Evolutionary conservation across 495 filamentous ascomycete genomes (phyloP).

Genomic region (Neurospora discreta): DNA sequence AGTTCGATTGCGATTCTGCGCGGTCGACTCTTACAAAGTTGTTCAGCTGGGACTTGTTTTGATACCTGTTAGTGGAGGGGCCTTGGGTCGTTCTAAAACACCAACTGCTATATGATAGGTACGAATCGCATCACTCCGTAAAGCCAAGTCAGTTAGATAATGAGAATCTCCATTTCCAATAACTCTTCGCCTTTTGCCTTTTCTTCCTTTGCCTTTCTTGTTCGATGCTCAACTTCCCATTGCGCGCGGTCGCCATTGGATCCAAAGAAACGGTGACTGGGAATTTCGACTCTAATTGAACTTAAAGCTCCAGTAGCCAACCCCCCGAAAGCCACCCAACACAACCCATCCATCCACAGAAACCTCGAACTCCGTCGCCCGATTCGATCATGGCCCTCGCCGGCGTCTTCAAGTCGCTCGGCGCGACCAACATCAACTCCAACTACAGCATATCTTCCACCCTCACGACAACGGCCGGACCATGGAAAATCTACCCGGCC

Average conservation of each 20-base stretch:
- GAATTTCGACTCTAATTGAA: background rate
- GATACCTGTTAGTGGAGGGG: background rate
- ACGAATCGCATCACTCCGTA: background rate
- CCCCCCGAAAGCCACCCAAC: background rate
- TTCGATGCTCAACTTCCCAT: background rate
- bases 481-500: constrained; percentile 95
- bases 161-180: background rate
- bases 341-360: background rate
- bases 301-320: background rate
- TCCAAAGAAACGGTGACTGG: background rate
- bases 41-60: background rate
- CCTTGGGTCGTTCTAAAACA: background rate
- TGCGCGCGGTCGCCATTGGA: background rate
- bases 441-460: constrained; percentile 73
- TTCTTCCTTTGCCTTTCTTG: background rate
- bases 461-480: constrained; percentile 63
- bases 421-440: constrained; percentile 72
- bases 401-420: constrained; percentile 82
- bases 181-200: background rate
- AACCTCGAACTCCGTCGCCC: background rate
- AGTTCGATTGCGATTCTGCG: background rate
- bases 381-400: constrained; percentile 61
- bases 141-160: background rate
- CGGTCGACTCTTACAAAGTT: background rate
- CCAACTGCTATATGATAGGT: background rate